Evolutionary conservation across 1,284 basidiomycete species (phyloP).

Genomic region (Pseudozyma sp.): DNA sequence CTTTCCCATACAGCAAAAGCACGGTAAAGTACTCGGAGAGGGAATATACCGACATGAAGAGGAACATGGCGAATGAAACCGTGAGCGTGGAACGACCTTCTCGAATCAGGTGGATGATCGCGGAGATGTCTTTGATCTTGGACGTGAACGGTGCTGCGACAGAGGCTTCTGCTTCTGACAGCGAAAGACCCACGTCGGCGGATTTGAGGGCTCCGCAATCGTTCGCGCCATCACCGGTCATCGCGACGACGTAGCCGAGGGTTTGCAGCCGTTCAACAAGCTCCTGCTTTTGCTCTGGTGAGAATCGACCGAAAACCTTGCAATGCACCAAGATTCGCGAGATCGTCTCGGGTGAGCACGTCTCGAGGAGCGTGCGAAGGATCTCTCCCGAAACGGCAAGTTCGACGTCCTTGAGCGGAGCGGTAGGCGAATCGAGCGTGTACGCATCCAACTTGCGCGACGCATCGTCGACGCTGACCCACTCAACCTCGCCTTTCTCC

Average conservation of each 20-base stretch:
- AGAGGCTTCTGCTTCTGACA: slow-evolving; percentile 52
- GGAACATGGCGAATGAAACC: slow-evolving; percentile 44
- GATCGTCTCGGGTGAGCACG: slow-evolving; percentile 44
- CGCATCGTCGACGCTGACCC: slow-evolving; percentile 42
- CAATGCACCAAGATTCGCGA: slow-evolving; percentile 38
- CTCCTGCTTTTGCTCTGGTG: slow-evolving; percentile 56
- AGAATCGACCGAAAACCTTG: slow-evolving; percentile 51
- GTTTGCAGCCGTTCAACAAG: slow-evolving; percentile 50
- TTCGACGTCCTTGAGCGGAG: slow-evolving; percentile 32
- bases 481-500: slow-evolving; percentile 25
- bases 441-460: slow-evolving; percentile 38
- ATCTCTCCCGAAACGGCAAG: slow-evolving; percentile 53
- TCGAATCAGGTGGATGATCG: slow-evolving; percentile 33
- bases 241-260: slow-evolving; percentile 38
- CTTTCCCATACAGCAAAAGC: slow-evolving; percentile 46
- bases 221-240: slow-evolving; percentile 55
- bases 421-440: slow-evolving; percentile 29
- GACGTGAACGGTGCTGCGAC: slow-evolving; percentile 56
- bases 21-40: slow-evolving; percentile 57
- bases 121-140: slow-evolving; percentile 33
- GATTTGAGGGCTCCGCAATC: slow-evolving; percentile 53
- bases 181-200: slow-evolving; percentile 52
- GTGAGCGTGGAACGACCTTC: slow-evolving; percentile 46
- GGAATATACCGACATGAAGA: slow-evolving; percentile 47
- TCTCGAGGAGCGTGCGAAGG: slow-evolving; percentile 27